A percentile compares a stretch with the other conserved stretches of the same genome.
phyloP scores from a whole-genome alignment of 2,329 filamentous ascomycete species.

The Diaporthe batatas region DNA sequence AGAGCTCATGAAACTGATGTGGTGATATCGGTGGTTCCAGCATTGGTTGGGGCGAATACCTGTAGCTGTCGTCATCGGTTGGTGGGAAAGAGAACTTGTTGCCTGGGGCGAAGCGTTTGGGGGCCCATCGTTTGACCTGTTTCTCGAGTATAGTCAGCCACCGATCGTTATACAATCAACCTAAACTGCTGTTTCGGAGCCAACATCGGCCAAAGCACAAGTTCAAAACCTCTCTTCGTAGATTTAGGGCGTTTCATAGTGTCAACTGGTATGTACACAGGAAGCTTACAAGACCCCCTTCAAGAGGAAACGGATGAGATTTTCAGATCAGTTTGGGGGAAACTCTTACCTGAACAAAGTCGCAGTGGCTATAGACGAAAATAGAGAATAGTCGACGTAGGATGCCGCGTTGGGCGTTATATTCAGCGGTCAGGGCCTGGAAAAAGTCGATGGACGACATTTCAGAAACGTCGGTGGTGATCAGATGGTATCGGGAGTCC shows the following conservation, averaged over 20 bases:
- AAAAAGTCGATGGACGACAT: neutral
- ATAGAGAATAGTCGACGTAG: neutral
- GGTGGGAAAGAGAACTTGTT: conserved; percentile 8
- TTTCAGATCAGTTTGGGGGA: neutral
- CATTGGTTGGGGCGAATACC: conserved; percentile 4
- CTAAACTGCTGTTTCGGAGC: neutral
- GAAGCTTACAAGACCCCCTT: neutral
- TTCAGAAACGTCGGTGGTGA: neutral
- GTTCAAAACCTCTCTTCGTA: neutral
- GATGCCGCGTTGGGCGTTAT: neutral
- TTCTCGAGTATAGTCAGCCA: neutral
- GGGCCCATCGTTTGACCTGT: conserved; percentile 4
- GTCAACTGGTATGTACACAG: neutral
- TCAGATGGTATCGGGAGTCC: neutral
- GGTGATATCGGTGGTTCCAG: conserved; percentile 1
- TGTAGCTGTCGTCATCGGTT: neutral
- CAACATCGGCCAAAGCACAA: neutral
- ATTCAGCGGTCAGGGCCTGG: neutral
- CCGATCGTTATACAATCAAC: neutral
- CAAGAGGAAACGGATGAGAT: neutral
- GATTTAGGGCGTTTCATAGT: neutral
- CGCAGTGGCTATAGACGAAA: neutral
- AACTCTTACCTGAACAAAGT: neutral
- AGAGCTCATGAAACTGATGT: conserved; percentile 1
- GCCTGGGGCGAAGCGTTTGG: neutral